phyloP scores from a whole-genome alignment of 192 early-diverging fungal genomes.

The Ambispora gerdemannii region DNA sequence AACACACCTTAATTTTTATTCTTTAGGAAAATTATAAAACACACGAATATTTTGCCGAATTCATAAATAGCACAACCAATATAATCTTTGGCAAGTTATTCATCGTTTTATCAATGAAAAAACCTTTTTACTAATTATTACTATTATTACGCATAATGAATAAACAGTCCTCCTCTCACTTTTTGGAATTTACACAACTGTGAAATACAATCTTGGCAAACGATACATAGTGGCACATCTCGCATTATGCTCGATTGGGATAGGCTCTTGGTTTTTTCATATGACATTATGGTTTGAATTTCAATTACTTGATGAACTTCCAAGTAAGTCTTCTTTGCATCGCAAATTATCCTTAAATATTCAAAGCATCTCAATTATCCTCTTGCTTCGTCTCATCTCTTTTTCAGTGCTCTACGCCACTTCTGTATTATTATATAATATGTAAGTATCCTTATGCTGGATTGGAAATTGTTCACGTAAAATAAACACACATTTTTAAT shows the following conservation, averaged over 20 bases:
- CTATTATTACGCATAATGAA: background rate
- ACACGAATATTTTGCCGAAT: slow-evolving; percentile 72
- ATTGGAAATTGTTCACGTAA: slow-evolving; percentile 17
- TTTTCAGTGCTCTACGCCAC: slow-evolving; percentile 56
- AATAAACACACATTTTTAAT: slow-evolving; percentile 24
- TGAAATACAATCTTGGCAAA: slow-evolving; percentile 44
- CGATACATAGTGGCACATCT: slow-evolving; percentile 58
- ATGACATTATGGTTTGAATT: slow-evolving; percentile 68
- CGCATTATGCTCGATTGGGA: slow-evolving; percentile 61
- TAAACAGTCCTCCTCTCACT: slow-evolving; percentile 49
- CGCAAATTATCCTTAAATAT: background rate
- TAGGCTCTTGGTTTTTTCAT: slow-evolving; percentile 76
- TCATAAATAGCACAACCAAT: slow-evolving; percentile 74
- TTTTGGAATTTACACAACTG: slow-evolving; percentile 56
- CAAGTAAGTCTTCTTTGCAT: slow-evolving; percentile 48
- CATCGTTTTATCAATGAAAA: background rate
- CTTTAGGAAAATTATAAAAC: slow-evolving; percentile 75
- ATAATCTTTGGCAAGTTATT: slow-evolving; percentile 49
- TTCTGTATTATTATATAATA: slow-evolving; percentile 50
- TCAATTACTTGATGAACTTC: slow-evolving; percentile 79
- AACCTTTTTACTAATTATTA: background rate
- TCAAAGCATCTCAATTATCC: background rate
- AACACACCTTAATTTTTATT: too few relatives aligned
- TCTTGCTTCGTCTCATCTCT: background rate
- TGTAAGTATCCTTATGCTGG: slow-evolving; percentile 29